Evolutionary conservation across 176 grass and related monocot species (phyloP).

Genomic region (Carex littledalei): DNA sequence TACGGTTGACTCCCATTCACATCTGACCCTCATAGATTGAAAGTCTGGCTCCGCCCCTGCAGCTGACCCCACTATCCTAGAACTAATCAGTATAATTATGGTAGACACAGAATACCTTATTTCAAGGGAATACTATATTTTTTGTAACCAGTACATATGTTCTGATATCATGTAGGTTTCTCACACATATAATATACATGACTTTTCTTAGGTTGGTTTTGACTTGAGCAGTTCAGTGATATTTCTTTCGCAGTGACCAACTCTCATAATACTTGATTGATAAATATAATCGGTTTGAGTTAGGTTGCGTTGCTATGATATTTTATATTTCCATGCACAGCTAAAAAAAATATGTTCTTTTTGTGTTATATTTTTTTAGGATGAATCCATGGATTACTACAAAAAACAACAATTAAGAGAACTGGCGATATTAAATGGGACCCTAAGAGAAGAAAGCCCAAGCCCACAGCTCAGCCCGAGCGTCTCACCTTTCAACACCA

Average conservation of each 20-base stretch:
- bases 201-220: background rate
- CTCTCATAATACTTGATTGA: background rate
- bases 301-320: background rate
- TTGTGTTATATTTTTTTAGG: constrained; percentile 32
- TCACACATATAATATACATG: background rate
- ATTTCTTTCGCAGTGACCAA: background rate
- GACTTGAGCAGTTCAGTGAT: background rate
- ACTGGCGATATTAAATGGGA: constrained; percentile 88
- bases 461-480: constrained; percentile 78
- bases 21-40: too few relatives aligned
- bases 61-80: background rate
- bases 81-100: background rate
- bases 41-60: background rate
- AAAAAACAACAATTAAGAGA: constrained; percentile 96
- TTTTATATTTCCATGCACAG: background rate
- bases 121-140: background rate
- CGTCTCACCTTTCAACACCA: constrained; percentile 81
- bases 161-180: constrained; percentile 4
- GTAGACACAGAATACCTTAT: background rate
- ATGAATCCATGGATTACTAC: constrained; percentile 97
- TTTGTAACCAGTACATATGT: background rate
- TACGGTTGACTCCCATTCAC: too few relatives aligned
- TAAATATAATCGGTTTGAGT: background rate
- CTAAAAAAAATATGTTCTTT: constrained; percentile 4
- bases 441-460: constrained; percentile 85